Evolutionary conservation across 2,329 filamentous ascomycete genomes (phyloP).

Genomic region (Dothiorella sarmentorum): DNA sequence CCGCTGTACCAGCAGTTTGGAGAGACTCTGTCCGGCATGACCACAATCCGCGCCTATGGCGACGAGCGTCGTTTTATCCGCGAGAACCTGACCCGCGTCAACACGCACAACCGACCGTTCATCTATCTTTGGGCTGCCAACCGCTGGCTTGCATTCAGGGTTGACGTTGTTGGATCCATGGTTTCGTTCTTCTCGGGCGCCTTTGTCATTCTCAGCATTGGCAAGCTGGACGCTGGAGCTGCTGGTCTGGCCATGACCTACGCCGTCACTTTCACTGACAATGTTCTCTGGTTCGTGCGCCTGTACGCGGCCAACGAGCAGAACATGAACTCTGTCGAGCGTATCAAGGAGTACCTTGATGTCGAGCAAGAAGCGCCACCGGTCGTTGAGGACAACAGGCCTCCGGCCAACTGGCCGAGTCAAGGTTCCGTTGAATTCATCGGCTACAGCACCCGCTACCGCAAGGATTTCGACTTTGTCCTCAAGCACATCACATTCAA

Average conservation of each 20-base stretch:
- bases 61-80: conserved; percentile 90
- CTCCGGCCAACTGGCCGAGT: conserved; percentile 77
- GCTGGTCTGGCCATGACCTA: conserved; percentile 94
- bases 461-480: conserved; percentile 81
- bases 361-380: conserved; percentile 88
- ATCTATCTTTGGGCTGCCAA: conserved; percentile 97
- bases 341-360: conserved; percentile 94
- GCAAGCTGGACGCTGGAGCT: conserved; percentile 80
- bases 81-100: conserved; percentile 84
- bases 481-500: conserved; percentile 81
- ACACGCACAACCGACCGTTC: conserved; percentile 87
- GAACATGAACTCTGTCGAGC: conserved; percentile 99
- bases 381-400: conserved; percentile 73
- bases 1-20: conserved; percentile 97
- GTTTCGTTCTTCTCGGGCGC: conserved; percentile 91
- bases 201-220: conserved; percentile 82
- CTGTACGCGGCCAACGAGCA: conserved; percentile 95
- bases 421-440: conserved; percentile 79
- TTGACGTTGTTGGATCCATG: conserved; percentile 84
- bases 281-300: conserved; percentile 92
- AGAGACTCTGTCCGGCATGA: conserved; percentile 90
- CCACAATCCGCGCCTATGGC: conserved; percentile 93
- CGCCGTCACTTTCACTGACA: conserved; percentile 94
- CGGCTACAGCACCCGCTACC: conserved; percentile 80
- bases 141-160: conserved; percentile 90